Conservation (phyloP, 805 yeast genomes). For the Kurtzmaniella fragi region DNA sequence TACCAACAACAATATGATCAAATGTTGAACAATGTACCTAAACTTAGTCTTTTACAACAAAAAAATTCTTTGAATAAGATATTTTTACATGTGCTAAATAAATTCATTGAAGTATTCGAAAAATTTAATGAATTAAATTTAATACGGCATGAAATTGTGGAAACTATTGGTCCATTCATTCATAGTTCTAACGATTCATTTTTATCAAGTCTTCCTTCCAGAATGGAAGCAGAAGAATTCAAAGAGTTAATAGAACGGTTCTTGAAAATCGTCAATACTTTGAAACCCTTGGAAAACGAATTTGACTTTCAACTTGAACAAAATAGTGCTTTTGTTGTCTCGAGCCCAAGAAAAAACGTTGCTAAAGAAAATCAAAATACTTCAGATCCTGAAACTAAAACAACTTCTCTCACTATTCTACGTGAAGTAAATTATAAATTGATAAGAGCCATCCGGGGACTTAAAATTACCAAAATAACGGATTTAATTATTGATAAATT, state of each 20-base stretch:
- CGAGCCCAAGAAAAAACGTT: slow-evolving; percentile 22
- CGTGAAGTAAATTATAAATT: slow-evolving; percentile 34
- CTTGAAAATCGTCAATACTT: slow-evolving; percentile 17
- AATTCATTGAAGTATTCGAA: slow-evolving; percentile 25
- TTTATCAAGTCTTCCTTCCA: slow-evolving; percentile 19
- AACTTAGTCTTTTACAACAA: slow-evolving; percentile 25
- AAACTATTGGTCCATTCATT: slow-evolving; percentile 20
- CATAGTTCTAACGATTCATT: slow-evolving; percentile 10
- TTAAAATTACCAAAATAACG: slow-evolving; percentile 34
- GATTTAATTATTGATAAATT: slow-evolving; percentile 19
- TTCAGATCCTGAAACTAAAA: slow-evolving; percentile 3
- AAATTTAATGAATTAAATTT: slow-evolving; percentile 24
- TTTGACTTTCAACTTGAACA: slow-evolving; percentile 2
- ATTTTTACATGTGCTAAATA: slow-evolving; percentile 30
- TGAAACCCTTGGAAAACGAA: slow-evolving; percentile 12
- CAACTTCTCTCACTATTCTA: slow-evolving; percentile 8
- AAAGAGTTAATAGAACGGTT: slow-evolving; percentile 26
- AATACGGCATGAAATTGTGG: slow-evolving; percentile 22
- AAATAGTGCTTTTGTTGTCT: slow-evolving; percentile 18
- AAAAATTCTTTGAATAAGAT: slow-evolving; percentile 28
- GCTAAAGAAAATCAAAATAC: slow-evolving; percentile 7
- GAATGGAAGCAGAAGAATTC: slow-evolving; percentile 27
- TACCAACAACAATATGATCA: slow-evolving; percentile 21
- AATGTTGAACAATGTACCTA: slow-evolving; percentile 19
- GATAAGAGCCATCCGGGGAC: slow-evolving; percentile 28